Evolutionary conservation across 768 basidiomycete genomes (phyloP).

Genomic region (Asterophora parasitica): DNA sequence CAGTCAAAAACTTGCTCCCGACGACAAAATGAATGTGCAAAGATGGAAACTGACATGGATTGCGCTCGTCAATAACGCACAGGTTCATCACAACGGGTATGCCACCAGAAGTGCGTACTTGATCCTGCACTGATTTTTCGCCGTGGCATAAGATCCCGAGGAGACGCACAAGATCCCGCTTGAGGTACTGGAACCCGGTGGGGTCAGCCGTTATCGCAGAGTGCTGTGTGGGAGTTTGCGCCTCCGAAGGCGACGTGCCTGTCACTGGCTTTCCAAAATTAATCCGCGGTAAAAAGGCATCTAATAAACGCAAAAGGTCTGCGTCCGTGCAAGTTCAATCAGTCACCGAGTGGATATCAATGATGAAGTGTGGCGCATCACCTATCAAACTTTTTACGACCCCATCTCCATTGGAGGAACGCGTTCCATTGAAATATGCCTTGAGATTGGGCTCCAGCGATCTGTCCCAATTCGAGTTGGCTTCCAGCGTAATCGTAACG

Average conservation of each 20-base stretch:
- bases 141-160: conserved; percentile 74
- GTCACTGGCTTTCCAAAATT: conserved; percentile 66
- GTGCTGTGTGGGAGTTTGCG: conserved; percentile 21
- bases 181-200: conserved; percentile 76
- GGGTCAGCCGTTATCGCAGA: conserved; percentile 30
- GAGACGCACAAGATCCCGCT: conserved; percentile 85
- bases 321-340: not conserved
- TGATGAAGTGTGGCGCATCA: conserved; percentile 16
- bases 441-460: conserved; percentile 29
- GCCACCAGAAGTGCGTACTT: conserved; percentile 64
- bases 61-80: conserved; percentile 86
- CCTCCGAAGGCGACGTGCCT: conserved; percentile 19
- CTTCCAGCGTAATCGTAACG: conserved; percentile 55
- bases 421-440: conserved; percentile 39
- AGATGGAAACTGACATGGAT: conserved; percentile 70
- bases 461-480: conserved; percentile 26
- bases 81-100: conserved; percentile 81
- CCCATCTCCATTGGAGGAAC: conserved; percentile 34
- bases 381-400: conserved; percentile 58
- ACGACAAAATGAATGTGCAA: conserved; percentile 6
- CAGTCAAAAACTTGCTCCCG: not conserved
- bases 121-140: conserved; percentile 66
- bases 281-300: conserved; percentile 80
- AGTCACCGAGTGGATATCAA: conserved; percentile 9
- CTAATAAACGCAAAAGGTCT: conserved; percentile 75